A percentile compares a stretch with the other conserved stretches of the same genome.
These are phyloP conservation scores for Trichoderma gamsii DNA, from an alignment of 495 filamentous ascomycete genomes.

Conservation along the genomic window DNA sequence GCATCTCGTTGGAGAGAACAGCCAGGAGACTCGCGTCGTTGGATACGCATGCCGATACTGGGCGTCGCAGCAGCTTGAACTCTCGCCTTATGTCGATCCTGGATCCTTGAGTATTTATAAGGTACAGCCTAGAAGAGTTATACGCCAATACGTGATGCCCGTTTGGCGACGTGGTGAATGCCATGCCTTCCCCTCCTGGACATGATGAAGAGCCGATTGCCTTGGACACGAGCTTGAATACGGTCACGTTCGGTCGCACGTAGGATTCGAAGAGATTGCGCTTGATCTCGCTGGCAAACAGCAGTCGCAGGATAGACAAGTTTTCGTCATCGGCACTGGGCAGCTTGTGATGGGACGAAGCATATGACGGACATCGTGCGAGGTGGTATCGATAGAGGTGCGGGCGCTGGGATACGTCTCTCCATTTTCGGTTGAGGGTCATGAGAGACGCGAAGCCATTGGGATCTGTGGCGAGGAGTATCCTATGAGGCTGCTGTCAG, in stretches of 20 bases:
- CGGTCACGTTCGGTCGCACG: constrained; percentile 59
- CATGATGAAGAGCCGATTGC: constrained; percentile 78
- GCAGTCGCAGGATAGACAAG: constrained; percentile 53
- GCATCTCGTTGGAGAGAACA: constrained; percentile 72
- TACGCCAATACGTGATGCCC: constrained; percentile 70
- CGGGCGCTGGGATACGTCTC: constrained; percentile 61
- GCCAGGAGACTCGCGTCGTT: constrained; percentile 74
- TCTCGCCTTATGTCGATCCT: constrained; percentile 62
- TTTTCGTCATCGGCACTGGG: constrained; percentile 44
- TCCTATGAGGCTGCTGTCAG: constrained; percentile 41
- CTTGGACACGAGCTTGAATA: constrained; percentile 73
- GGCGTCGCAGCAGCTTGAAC: constrained; percentile 71
- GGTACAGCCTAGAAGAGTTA: constrained; percentile 79
- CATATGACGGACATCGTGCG: constrained; percentile 61
- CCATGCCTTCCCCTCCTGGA: constrained; percentile 79
- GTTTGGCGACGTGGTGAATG: constrained; percentile 70
- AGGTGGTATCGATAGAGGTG: constrained; percentile 74
- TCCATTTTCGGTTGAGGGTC: constrained; percentile 76
- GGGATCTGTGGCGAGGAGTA: constrained; percentile 66
- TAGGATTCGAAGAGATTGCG: constrained; percentile 77
- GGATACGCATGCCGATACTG: constrained; percentile 69
- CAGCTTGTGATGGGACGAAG: constrained; percentile 43
- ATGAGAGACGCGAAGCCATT: constrained; percentile 77
- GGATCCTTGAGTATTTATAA: constrained; percentile 58
- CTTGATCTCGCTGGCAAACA: constrained; percentile 66